A percentile compares a stretch with the other conserved stretches of the same genome.
Evolutionary conservation across 345 rosid species (phyloP).

Genomic region (Punica granatum): DNA sequence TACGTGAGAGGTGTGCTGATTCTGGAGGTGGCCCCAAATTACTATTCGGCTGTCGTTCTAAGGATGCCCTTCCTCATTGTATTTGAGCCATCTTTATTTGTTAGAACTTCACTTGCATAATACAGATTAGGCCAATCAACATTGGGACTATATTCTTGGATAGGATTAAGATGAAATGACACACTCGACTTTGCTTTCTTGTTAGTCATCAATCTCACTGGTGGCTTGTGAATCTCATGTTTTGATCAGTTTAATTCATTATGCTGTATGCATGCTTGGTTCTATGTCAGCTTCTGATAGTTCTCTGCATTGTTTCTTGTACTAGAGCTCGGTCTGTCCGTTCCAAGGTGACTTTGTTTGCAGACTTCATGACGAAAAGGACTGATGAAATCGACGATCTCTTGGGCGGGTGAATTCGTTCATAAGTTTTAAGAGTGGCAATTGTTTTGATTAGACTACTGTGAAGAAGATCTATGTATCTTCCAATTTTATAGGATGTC

Average conservation of each 20-base stretch:
- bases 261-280: neutral
- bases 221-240: neutral
- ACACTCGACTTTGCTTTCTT: neutral
- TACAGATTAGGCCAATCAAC: neutral
- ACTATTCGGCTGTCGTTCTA: slow-evolving; percentile 20
- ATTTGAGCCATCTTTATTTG: neutral
- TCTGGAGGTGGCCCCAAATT: slow-evolving; percentile 64
- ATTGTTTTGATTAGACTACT: neutral
- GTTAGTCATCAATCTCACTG: neutral
- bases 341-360: slow-evolving; percentile 61
- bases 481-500: neutral
- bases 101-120: neutral
- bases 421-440: neutral
- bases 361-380: neutral
- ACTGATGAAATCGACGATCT: neutral
- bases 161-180: neutral
- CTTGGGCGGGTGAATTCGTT: neutral
- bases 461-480: neutral
- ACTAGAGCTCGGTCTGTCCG: slow-evolving; percentile 74
- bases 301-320: slow-evolving; percentile 17
- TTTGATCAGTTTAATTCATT: neutral
- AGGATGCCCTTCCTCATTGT: neutral
- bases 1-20: slow-evolving; percentile 83
- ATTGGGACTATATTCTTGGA: neutral
- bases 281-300: slow-evolving; percentile 20